Conservation (phyloP, 306 rosid genomes). For the Cicer judaicum region DNA sequence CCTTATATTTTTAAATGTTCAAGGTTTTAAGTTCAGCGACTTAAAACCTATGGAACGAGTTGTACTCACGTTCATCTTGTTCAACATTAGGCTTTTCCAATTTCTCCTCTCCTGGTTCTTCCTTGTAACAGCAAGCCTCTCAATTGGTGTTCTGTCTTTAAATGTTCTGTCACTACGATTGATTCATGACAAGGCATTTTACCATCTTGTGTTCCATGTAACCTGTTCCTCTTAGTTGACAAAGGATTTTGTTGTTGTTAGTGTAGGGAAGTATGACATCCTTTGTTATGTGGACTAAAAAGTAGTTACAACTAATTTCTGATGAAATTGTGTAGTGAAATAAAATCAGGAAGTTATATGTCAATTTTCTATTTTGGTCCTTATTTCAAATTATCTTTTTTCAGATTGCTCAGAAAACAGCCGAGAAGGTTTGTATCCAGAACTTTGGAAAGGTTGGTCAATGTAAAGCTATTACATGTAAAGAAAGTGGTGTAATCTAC, state of each 20-base stretch:
- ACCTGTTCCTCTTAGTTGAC: not conserved
- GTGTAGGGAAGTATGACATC: not conserved
- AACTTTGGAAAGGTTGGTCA: slow-evolving; percentile 67
- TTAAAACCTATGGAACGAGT: not conserved
- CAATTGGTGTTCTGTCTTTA: not conserved
- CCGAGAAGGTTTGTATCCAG: slow-evolving; percentile 75
- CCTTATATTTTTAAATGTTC: not conserved
- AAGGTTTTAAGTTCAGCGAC: not conserved
- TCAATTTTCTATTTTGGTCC: slow-evolving; percentile 10
- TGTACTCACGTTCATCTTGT: not conserved
- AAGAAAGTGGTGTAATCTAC: slow-evolving; percentile 79
- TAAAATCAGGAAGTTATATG: slow-evolving; percentile 19
- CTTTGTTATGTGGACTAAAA: not conserved
- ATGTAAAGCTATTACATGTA: slow-evolving; percentile 72
- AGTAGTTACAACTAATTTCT: not conserved
- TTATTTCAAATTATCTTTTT: slow-evolving; percentile 24
- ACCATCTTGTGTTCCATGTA: slow-evolving; percentile 1
- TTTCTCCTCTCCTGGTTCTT: slow-evolving; percentile 6
- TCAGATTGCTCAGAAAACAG: slow-evolving; percentile 79
- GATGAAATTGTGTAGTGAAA: slow-evolving; percentile 26
- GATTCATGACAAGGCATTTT: slow-evolving; percentile 5
- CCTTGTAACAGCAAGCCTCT: not conserved
- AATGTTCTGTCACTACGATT: not conserved
- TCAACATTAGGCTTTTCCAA: not conserved
- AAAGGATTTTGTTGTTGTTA: slow-evolving; percentile 9